phyloP scores from a whole-genome alignment of 805 yeast species.

The Danielozyma ontarioensis region DNA sequence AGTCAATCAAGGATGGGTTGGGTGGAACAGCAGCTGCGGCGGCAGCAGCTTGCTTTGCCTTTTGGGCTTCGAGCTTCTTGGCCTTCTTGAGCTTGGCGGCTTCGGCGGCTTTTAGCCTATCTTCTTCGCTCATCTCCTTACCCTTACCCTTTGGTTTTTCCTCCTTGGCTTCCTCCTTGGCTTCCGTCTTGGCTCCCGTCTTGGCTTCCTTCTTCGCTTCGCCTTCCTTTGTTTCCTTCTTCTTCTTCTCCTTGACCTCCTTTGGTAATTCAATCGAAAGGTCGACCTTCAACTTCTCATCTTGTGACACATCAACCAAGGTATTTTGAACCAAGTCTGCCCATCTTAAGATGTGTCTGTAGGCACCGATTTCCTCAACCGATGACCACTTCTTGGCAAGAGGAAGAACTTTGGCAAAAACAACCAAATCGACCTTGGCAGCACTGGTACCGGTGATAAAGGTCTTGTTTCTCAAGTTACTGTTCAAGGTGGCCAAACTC shows the following conservation, averaged over 20 bases:
- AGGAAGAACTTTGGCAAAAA: constrained; percentile 64
- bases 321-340: constrained; percentile 77
- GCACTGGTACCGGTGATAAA: constrained; percentile 66
- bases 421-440: constrained; percentile 64
- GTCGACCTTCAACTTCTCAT: constrained; percentile 53
- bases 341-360: constrained; percentile 92
- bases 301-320: constrained; percentile 48
- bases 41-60: constrained; percentile 43
- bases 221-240: constrained; percentile 14
- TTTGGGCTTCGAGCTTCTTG: constrained; percentile 48
- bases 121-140: constrained; percentile 32
- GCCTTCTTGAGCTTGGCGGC: constrained; percentile 62
- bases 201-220: constrained; percentile 8
- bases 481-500: constrained; percentile 50
- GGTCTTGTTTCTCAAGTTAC: constrained; percentile 61
- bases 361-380: constrained; percentile 49
- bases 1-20: constrained; percentile 80
- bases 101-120: constrained; percentile 44
- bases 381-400: constrained; percentile 51
- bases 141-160: constrained; percentile 9
- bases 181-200: constrained; percentile 22
- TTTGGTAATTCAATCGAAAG: constrained; percentile 63
- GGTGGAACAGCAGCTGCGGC: constrained; percentile 60
- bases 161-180: constrained; percentile 35
- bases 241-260: constrained; percentile 63